A percentile compares a stretch with the other conserved stretches of the same genome.
These are phyloP conservation scores for Gelatoporia subvermispora DNA, from an alignment of 768 basidiomycete species.

Conservation along the genomic window DNA sequence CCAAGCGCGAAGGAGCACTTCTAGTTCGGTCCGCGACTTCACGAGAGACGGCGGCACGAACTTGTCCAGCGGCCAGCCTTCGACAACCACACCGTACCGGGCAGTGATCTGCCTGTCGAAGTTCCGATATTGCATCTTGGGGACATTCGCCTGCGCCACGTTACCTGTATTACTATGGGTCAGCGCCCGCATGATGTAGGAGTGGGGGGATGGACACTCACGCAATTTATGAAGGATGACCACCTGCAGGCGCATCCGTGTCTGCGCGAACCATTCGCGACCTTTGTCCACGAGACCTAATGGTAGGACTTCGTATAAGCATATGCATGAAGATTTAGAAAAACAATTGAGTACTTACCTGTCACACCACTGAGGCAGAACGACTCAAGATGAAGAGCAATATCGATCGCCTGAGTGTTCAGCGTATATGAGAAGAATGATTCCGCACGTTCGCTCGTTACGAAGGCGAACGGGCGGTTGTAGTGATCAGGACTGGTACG, in stretches of 20 bases:
- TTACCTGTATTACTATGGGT: background rate
- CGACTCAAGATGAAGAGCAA: background rate
- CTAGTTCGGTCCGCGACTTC: constrained; percentile 9
- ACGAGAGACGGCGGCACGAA: constrained; percentile 14
- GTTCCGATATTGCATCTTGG: constrained; percentile 15
- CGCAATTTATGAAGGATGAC: constrained; percentile 2
- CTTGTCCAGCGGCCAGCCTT: constrained; percentile 17
- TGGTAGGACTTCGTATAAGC: background rate
- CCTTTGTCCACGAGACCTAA: background rate
- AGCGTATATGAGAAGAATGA: background rate
- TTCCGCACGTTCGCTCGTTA: background rate
- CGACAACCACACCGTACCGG: constrained; percentile 10
- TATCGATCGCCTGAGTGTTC: background rate
- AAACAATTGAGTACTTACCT: background rate
- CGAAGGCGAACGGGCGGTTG: constrained; percentile 1
- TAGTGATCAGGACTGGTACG: background rate
- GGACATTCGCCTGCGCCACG: background rate
- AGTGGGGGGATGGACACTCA: background rate
- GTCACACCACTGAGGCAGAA: background rate
- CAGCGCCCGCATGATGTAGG: background rate
- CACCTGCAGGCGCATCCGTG: background rate
- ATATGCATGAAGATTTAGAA: background rate
- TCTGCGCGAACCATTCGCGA: background rate
- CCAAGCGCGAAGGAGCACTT: constrained; percentile 12
- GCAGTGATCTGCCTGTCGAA: constrained; percentile 17